These are phyloP conservation scores for Magnusiomyces sp. DNA, from an alignment of 1,139 yeast genomes.

Conservation along the genomic window DNA sequence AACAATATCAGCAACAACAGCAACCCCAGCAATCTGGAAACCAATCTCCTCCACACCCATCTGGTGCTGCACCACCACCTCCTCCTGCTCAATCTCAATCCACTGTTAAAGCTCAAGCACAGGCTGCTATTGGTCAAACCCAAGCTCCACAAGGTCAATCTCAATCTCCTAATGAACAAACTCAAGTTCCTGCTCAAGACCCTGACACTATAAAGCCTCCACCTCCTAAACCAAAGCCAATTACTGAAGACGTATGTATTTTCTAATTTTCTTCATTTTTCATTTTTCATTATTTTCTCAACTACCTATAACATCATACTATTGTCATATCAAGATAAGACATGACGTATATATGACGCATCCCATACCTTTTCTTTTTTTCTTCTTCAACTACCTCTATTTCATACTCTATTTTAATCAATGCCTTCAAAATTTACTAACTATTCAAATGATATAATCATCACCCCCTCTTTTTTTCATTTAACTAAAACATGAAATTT, in stretches of 20 bases:
- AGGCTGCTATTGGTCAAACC: not conserved
- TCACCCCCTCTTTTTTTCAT: not conserved
- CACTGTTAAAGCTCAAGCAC: conserved; percentile 5
- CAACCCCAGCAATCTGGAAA: no score
- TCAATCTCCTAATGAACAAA: conserved; percentile 2
- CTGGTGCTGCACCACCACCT: conserved; percentile 1
- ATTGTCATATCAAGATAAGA: no score
- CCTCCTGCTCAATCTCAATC: not conserved
- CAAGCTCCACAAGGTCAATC: conserved; percentile 7
- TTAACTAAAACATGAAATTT: not conserved
- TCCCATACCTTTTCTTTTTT: no score
- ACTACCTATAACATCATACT: no score
- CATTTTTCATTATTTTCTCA: no score
- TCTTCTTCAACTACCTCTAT: no score
- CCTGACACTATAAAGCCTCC: not conserved
- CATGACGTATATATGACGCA: no score
- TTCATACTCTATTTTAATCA: no score
- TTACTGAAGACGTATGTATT: no score
- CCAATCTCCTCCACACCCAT: not conserved
- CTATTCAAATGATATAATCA: no score
- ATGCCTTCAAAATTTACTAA: not conserved
- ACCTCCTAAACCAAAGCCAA: no score
- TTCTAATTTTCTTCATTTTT: no score
- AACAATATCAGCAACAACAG: conserved; percentile 1
- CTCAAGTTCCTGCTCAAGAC: conserved; percentile 7